Base-by-base conservation (phyloP, 2,329 filamentous ascomycete species). In the Pseudopyrenochaeta lycopersici region DNA sequence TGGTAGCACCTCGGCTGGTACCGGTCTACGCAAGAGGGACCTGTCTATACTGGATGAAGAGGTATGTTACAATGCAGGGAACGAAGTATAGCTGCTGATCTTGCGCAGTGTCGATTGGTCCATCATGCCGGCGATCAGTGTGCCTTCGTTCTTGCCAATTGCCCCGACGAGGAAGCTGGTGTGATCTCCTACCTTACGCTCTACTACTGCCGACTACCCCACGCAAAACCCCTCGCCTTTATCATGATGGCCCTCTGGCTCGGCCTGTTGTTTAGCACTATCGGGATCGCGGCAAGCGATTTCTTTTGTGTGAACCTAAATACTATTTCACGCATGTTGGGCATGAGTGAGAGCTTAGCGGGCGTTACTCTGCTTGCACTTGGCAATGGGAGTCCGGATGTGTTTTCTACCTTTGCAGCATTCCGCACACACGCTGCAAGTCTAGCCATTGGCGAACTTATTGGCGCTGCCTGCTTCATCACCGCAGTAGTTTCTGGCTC, bases 381-480 rank as follows among this genome's bases (percentile, higher is more conserved):
- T 77, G 95, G 95, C 61, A 99, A 99, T 80, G 95, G 95, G 46
- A 98, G 94, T 57, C 95, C 95, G 2, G 95, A 99, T 76, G 93
- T 99, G 40, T 99, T 99, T 77, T 97, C 93, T 62, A 99, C 95
- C 2, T 98, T 99, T 78, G 95, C 95, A 14, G 96, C 95, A 64
- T 98, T 99, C 92, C 89, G 88, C 69, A 97, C 93, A 20, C 92
- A 98, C 71, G 97, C 93, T 73, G 94, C 94, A n/a, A 96, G 93
- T 79, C 85, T 99, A 82, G 95, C 95, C 1, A 88, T 99, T 35
- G 95, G 95, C 40, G 95, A 99, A 78, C 82, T 99, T 45, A 92
- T 99, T 47, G 95, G 95, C 30, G 95, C 95, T 10, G 95, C 95
- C 30, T 88, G 91, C 59, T 99, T 99, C 78, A 99, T 99, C 75